Evolutionary conservation across 2,329 filamentous ascomycete genomes (phyloP).

Genomic region (Pestalotiopsis sp.): DNA sequence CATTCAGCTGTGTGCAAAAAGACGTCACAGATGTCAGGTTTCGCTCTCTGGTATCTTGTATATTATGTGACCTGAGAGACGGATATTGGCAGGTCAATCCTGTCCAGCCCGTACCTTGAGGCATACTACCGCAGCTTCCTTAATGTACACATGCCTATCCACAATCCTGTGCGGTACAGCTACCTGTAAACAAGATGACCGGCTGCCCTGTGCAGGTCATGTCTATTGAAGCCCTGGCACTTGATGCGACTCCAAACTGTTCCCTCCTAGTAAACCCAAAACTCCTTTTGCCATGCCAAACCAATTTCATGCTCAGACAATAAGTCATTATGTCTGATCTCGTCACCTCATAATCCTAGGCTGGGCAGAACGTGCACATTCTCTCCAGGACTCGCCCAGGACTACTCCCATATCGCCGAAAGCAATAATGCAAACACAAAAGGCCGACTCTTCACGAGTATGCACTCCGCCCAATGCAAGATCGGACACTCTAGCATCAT

Average conservation of each 20-base stretch:
- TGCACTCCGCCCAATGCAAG: neutral
- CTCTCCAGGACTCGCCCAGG: neutral
- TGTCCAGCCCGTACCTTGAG: neutral
- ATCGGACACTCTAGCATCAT: slow-evolving; percentile 40
- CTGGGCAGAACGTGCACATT: neutral
- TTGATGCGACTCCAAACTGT: neutral
- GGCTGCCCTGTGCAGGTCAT: neutral
- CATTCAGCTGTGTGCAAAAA: neutral
- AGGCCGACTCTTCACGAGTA: neutral
- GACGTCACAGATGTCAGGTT: neutral
- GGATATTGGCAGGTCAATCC: neutral
- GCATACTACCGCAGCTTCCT: neutral
- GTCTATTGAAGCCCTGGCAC: neutral
- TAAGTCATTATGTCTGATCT: slow-evolving; percentile 13
- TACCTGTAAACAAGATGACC: neutral
- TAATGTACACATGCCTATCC: slow-evolving; percentile 7
- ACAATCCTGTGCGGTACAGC: neutral
- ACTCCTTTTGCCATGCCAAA: slow-evolving; percentile 12
- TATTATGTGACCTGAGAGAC: neutral
- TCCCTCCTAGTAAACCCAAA: neutral
- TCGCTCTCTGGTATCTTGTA: neutral
- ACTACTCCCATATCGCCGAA: slow-evolving; percentile 8
- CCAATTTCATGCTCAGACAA: slow-evolving; percentile 12
- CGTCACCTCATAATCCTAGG: slow-evolving; percentile 6
- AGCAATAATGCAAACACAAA: slow-evolving; percentile 15